Evolutionary conservation across 148 eudicot species (phyloP).

Genomic region (Polygonum aviculare): DNA sequence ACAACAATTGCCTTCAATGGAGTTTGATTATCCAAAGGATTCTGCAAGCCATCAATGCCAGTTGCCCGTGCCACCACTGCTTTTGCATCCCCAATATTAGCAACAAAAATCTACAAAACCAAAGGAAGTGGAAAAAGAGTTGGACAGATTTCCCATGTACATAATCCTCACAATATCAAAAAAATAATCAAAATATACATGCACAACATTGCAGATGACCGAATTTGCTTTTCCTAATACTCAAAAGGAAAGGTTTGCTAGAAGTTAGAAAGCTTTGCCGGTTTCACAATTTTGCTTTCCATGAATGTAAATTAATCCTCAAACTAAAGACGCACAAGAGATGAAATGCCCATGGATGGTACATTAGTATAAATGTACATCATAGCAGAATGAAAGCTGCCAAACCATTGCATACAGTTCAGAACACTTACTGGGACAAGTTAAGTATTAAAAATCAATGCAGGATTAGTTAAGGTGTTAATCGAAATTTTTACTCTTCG

Average conservation of each 20-base stretch:
- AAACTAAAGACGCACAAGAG: background rate
- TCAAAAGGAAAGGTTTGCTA: background rate
- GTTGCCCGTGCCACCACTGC: conserved; percentile 71
- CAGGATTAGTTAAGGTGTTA: background rate
- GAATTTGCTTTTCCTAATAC: background rate
- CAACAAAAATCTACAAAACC: conserved; percentile 59
- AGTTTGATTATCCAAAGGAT: conserved; percentile 23
- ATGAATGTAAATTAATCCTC: background rate
- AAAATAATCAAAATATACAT: background rate
- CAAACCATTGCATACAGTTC: background rate
- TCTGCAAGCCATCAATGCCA: conserved; percentile 24
- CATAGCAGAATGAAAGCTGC: background rate
- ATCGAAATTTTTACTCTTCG: conserved; percentile 47
- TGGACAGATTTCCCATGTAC: background rate
- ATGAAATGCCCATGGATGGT: background rate
- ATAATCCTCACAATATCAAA: background rate
- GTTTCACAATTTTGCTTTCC: background rate
- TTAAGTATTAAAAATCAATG: background rate
- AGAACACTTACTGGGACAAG: background rate
- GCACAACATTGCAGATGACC: background rate
- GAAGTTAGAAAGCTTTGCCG: background rate
- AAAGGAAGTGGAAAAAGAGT: background rate
- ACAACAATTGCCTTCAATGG: conserved; percentile 71
- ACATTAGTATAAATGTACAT: background rate
- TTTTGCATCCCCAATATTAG: conserved; percentile 92